Evolutionary conservation across 2,329 filamentous ascomycete species (phyloP).

Genomic region (Drechslerella dactyloides): DNA sequence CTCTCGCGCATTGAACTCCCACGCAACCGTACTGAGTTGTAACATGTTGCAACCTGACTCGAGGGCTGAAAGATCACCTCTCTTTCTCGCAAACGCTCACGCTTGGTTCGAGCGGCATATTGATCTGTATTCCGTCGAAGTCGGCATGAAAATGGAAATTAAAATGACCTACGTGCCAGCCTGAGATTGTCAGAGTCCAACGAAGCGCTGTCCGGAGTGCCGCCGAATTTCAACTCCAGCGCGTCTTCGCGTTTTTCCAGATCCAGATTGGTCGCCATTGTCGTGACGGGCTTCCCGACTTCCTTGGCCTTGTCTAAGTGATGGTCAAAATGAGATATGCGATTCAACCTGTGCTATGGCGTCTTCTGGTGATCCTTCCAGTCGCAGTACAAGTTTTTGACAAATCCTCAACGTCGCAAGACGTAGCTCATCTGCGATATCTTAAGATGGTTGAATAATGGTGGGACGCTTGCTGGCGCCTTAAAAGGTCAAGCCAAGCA

Average conservation of each 20-base stretch:
- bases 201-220: slow-evolving; percentile 11
- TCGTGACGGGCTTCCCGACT: background rate
- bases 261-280: background rate
- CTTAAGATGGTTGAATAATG: background rate
- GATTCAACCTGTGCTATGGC: no score
- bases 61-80: slow-evolving; percentile 9
- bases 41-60: background rate
- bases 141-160: background rate
- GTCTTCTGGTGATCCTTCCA: no score
- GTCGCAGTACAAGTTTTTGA: no score
- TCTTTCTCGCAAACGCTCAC: slow-evolving; percentile 8
- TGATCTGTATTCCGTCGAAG: slow-evolving; percentile 1
- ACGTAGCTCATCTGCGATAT: background rate
- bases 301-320: no score
- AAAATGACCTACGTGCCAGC: slow-evolving; percentile 52
- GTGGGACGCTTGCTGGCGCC: background rate
- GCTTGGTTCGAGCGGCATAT: slow-evolving; percentile 4
- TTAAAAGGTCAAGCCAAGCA: background rate
- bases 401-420: no score
- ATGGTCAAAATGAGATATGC: no score
- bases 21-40: background rate
- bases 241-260: background rate
- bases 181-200: slow-evolving; percentile 53
- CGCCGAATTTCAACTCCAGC: background rate
- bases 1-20: background rate